Percentiles rank a stretch among this genome's conserved stretches.
Conservation (phyloP, 805 yeast genomes). For the Lipomyces kockii region DNA sequence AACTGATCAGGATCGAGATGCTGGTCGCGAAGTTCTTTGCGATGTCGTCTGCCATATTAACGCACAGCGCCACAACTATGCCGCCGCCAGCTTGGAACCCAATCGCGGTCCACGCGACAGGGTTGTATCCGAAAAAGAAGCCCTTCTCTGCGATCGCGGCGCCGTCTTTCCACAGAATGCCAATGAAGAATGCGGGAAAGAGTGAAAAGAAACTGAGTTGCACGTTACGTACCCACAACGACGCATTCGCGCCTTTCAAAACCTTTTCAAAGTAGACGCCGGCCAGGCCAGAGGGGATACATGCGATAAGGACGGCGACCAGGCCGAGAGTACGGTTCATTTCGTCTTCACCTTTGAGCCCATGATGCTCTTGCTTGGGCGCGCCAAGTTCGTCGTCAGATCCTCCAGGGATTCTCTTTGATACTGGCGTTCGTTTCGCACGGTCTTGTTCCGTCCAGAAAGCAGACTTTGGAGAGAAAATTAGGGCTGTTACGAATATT, state of each 20-base stretch:
- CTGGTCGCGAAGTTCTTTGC: constrained; percentile 52
- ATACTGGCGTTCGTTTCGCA: too few relatives aligned
- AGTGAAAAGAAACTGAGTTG: constrained; percentile 49
- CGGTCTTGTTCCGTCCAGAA: too few relatives aligned
- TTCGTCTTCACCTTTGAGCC: constrained; percentile 30
- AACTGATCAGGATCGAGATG: constrained; percentile 48
- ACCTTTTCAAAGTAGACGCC: constrained; percentile 53
- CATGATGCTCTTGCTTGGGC: constrained; percentile 18
- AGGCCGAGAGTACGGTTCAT: constrained; percentile 45
- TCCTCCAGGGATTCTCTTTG: too few relatives aligned
- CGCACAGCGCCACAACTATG: constrained; percentile 50
- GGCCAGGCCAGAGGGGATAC: constrained; percentile 49
- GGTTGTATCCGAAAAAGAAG: constrained; percentile 49
- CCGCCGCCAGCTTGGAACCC: constrained; percentile 50
- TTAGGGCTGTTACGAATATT: too few relatives aligned
- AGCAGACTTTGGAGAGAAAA: too few relatives aligned
- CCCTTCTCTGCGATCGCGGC: constrained; percentile 45
- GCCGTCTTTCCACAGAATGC: constrained; percentile 47
- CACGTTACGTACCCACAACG: constrained; percentile 50
- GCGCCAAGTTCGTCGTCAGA: constrained; percentile 20
- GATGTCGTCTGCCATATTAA: constrained; percentile 51
- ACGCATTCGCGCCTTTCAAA: constrained; percentile 46
- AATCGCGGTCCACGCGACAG: constrained; percentile 48
- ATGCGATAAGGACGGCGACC: constrained; percentile 47
- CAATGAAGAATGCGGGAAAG: constrained; percentile 49